Base-by-base conservation (phyloP, 768 basidiomycete species). In the Leucocoprinus leucothites region DNA sequence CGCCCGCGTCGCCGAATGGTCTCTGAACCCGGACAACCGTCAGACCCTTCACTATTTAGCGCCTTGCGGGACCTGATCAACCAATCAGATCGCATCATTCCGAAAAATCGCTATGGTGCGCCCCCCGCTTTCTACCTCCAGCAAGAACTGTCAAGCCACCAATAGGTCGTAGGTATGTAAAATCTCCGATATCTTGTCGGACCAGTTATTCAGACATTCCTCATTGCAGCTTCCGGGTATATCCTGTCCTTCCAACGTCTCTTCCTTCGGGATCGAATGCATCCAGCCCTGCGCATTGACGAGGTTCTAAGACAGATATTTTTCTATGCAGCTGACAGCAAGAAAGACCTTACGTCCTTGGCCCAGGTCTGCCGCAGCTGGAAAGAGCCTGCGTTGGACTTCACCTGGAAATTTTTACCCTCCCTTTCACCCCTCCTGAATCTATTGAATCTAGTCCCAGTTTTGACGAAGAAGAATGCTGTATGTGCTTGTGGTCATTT, bases 221-320 rank as follows among this genome's bases (percentile, higher is more conserved):
- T 13, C 14, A n/a, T 38, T 9, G 38, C 16, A n/a, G 38, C 16
- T 6, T 38, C 38, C 6, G 16, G 38, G 16, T 38, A 38, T n/a
- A n/a, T 4, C 3, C 38, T 13, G 6, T 6, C 31, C 31, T 6
- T 6, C 31, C 13, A 6, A 34, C 13, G 13, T 34, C 31, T 34
- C 6, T 13, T 34, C 13, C 13, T 34, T 13, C 16, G 6, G 31
- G 11, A 31, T 31, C 48, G 38, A 35, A 81, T 79, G 79, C 79
- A 81, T 58, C 56, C 57, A 34, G 73, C 68, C 9, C 67, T 82
- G 26, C 63, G 75, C 56, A 70, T 82, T 46, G 80, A 82, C 65
- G 79, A 82, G 59, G 71, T 82, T 47, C 64, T 81, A 19, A 73
- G 74, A 44, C 62, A 67, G 35, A 72, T 81, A 51, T 71, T 81